These are phyloP conservation scores for Carex cristatella DNA, from an alignment of 176 grass and related monocot species.

Conservation along the genomic window DNA sequence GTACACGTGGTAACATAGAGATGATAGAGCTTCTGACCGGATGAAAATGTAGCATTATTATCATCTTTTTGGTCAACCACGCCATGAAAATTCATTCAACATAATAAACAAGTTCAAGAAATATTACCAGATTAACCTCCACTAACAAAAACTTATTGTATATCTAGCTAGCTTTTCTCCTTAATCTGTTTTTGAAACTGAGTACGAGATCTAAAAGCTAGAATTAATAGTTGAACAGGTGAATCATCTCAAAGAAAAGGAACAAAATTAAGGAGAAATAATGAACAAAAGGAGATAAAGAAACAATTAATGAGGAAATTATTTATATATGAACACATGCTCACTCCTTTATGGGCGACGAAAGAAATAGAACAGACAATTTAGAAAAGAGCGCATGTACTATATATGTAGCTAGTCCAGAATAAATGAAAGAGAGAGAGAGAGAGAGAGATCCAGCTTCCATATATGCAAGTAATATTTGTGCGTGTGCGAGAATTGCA, in stretches of 20 bases:
- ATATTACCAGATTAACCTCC: neutral
- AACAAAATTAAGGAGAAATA: neutral
- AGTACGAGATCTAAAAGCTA: neutral
- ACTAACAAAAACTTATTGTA: neutral
- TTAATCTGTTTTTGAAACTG: neutral
- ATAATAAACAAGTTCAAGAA: neutral
- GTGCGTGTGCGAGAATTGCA: neutral
- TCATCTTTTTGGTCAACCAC: neutral
- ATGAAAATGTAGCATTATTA: neutral
- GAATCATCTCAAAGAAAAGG: neutral
- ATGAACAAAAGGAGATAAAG: neutral
- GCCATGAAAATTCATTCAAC: neutral
- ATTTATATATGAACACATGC: neutral
- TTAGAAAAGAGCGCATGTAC: neutral
- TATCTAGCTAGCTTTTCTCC: neutral
- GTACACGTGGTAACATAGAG: neutral
- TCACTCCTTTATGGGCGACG: neutral
- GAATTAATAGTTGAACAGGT: neutral
- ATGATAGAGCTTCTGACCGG: neutral
- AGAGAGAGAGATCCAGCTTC: neutral
- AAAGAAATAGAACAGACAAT: neutral
- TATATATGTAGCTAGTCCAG: neutral
- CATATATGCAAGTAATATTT: neutral
- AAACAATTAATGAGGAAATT: too few species aligned
- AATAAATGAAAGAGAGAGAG: neutral